Evolutionary conservation across 2,329 filamentous ascomycete species (phyloP).

Genomic region (Colletotrichum aenigma): DNA sequence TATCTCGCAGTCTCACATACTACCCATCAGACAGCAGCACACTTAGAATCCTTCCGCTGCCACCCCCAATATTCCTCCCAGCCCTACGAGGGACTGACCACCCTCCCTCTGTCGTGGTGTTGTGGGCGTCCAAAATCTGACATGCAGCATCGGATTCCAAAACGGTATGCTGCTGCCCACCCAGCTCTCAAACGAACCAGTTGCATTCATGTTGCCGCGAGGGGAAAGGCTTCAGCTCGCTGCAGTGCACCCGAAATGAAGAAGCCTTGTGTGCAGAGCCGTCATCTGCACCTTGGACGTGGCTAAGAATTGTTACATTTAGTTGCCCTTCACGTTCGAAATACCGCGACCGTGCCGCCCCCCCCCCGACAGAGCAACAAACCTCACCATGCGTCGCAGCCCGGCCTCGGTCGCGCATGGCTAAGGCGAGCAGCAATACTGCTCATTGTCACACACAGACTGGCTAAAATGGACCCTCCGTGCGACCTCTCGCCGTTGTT

Average conservation of each 20-base stretch:
- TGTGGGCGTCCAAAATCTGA: conserved; percentile 12
- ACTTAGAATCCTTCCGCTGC: conserved; percentile 20
- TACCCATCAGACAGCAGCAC: background rate
- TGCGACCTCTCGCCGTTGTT: background rate
- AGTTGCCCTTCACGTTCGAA: background rate
- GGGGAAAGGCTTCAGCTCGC: background rate
- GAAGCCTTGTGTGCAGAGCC: background rate
- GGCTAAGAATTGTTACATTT: conserved; percentile 1
- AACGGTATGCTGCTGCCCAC: conserved; percentile 1
- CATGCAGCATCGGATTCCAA: conserved; percentile 17
- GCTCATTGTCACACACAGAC: background rate
- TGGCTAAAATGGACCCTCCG: background rate
- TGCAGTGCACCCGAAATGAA: background rate
- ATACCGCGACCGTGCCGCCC: background rate
- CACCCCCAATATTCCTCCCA: conserved; percentile 14
- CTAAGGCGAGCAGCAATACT: background rate
- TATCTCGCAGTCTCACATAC: background rate
- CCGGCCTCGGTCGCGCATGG: background rate
- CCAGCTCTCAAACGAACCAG: conserved; percentile 2
- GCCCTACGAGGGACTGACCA: conserved; percentile 16
- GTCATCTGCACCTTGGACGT: conserved; percentile 12
- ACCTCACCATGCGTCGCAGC: background rate
- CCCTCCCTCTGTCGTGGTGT: background rate
- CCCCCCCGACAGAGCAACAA: background rate
- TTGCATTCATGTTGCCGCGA: background rate